Evolutionary conservation across 352 stramenopile genomes (phyloP).

Genomic region (Pythium phragmiticola): DNA sequence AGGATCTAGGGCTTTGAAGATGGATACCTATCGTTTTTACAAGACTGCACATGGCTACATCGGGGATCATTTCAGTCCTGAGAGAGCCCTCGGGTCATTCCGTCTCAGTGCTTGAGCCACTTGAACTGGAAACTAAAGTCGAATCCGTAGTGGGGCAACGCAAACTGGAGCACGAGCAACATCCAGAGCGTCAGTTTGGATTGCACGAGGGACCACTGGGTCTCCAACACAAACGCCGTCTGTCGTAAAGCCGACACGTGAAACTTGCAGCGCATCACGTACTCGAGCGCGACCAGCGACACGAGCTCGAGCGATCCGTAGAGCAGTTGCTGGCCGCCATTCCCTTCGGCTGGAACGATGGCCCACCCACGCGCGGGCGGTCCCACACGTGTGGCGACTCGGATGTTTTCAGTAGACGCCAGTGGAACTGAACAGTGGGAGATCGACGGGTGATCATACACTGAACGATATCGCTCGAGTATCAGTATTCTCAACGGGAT

Average conservation of each 20-base stretch:
- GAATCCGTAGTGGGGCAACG: conserved; percentile 8
- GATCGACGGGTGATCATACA: conserved; percentile 9
- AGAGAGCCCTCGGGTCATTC: too few species aligned
- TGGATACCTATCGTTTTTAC: too few species aligned
- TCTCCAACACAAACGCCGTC: conserved; percentile 32
- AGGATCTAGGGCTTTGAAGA: too few species aligned
- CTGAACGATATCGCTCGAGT: background rate
- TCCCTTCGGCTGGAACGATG: background rate
- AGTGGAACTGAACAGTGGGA: too few species aligned
- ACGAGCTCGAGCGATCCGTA: conserved; percentile 28
- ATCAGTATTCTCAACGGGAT: conserved; percentile 10
- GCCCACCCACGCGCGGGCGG: background rate
- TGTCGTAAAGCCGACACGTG: conserved; percentile 16
- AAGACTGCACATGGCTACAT: too few species aligned
- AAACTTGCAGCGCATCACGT: conserved; percentile 22
- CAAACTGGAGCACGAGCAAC: conserved; percentile 19
- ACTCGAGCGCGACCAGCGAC: conserved; percentile 22
- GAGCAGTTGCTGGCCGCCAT: background rate
- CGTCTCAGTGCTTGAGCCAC: conserved; percentile 18
- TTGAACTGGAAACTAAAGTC: conserved; percentile 32
- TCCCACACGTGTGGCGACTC: too few species aligned
- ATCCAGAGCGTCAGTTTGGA: conserved; percentile 29
- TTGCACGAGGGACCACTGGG: conserved; percentile 31
- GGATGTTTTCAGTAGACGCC: too few species aligned
- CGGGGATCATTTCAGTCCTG: too few species aligned